A percentile compares a stretch with the other conserved stretches of the same genome.
Conservation (phyloP, 345 rosid species). For the Diplotaxis tenuifolia region DNA sequence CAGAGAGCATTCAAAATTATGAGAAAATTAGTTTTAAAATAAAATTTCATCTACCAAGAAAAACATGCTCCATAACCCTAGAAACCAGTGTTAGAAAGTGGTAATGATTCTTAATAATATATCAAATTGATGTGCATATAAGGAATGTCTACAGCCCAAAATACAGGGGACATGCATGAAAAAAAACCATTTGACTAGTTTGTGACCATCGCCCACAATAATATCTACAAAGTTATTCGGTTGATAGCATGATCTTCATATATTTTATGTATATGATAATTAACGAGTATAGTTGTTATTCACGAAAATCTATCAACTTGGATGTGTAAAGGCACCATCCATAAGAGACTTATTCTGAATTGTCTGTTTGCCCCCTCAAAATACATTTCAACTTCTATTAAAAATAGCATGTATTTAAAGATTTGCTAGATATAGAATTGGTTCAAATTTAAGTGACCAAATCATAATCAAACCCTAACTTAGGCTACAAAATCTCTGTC, state of each 20-base stretch:
- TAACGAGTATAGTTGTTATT: not conserved
- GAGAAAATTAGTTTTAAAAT: not conserved
- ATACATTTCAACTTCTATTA: not conserved
- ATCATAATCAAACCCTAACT: constrained; percentile 16
- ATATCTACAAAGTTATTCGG: constrained; percentile 6
- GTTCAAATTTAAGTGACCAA: not conserved
- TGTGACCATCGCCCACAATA: constrained; percentile 35
- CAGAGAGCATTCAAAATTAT: not conserved
- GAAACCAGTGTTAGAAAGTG: constrained; percentile 28
- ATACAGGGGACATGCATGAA: constrained; percentile 34
- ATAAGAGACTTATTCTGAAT: constrained; percentile 21
- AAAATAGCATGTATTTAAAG: constrained; percentile 5
- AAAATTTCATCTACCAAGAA: constrained; percentile 23
- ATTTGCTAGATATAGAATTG: constrained; percentile 6
- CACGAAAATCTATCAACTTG: constrained; percentile 27
- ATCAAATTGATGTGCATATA: constrained; percentile 28
- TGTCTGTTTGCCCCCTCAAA: constrained; percentile 6
- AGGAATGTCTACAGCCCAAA: constrained; percentile 40
- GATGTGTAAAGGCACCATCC: constrained; percentile 25
- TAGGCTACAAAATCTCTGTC: not conserved
- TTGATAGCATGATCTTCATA: constrained; percentile 23
- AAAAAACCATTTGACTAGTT: constrained; percentile 29
- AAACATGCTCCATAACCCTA: constrained; percentile 30
- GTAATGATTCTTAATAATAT: constrained; percentile 31
- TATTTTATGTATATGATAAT: constrained; percentile 10